Base-by-base conservation (phyloP, 305 asterid genomes). In the Petunia hybrid region DNA sequence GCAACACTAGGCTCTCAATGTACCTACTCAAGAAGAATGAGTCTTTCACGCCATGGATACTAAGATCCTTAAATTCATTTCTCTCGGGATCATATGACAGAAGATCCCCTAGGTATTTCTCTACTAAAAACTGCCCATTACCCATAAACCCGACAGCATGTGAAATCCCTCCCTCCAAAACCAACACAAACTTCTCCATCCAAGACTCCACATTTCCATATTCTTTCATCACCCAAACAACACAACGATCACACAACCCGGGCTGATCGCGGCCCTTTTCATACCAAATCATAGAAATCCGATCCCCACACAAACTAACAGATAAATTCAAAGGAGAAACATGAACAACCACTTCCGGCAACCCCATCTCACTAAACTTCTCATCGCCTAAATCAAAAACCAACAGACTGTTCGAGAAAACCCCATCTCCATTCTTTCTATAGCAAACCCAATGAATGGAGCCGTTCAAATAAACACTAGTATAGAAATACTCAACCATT, bases 121-220 rank as follows among this genome's bases (percentile, higher is more conserved):
- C 71, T 2, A 31, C 61, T 5, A 88, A 68, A 39, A 83, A 65
- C 43, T 81, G 55, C 9, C 78, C 84, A 55, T 86, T 81, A 1
- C 45, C 9, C 76, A 82, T 80, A 9, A 82, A 38, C 40, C 86
- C 85, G 22, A 83, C 63, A 74, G 85, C 48, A 74, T 51, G 9
- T 60, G 73, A 78, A 8, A 82, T 36, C 5, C 85, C 88, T 38
- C 79, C 62, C 7, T 60, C 67, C 46, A 83, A 10, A 51, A 12
- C 56, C 53, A 87, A 42, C 2, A 8, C 5, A 60, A 79, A 80
- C 45, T 65, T 77, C 42, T 55, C 73, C 16, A 53, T 63, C 90
- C 90, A 87, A 3, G 90, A 83, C 31, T 73, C 80, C 39, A 5
- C 10, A 14, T 70, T 51, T 5, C 83, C 83, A 71, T 81, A 61